Conservation (phyloP, 441 rosid species). For the Erodium texanum region DNA sequence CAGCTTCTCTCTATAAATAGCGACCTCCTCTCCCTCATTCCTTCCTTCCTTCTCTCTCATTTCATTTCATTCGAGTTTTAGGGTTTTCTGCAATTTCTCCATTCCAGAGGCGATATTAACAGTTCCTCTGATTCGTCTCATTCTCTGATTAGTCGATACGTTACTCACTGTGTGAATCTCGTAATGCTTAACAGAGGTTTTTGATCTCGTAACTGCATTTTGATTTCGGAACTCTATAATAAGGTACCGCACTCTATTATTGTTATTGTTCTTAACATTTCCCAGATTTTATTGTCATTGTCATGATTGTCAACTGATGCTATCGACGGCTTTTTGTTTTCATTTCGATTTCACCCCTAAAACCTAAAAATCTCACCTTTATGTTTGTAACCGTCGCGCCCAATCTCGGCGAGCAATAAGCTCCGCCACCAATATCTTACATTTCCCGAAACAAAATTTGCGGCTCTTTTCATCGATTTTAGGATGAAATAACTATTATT, state of each 20-base stretch:
- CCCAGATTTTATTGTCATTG: too few species aligned
- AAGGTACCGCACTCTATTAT: neutral
- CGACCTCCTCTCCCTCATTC: constrained; percentile 13
- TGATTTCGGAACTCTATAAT: neutral
- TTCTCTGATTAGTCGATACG: too few species aligned
- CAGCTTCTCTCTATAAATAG: constrained; percentile 48
- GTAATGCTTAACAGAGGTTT: too few species aligned
- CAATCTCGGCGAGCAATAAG: neutral
- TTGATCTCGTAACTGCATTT: neutral
- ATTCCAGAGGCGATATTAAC: too few species aligned
- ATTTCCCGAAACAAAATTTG: neutral
- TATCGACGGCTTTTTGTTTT: too few species aligned
- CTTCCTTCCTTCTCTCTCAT: constrained; percentile 18
- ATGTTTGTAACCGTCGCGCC: too few species aligned
- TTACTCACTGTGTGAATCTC: too few species aligned
- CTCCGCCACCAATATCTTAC: neutral
- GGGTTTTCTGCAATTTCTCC: neutral
- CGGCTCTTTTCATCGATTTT: too few species aligned
- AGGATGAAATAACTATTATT: too few species aligned
- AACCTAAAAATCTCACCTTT: neutral
- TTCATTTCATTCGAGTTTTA: constrained; percentile 11
- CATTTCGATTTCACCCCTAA: too few species aligned
- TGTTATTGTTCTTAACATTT: neutral
- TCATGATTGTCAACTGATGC: too few species aligned
- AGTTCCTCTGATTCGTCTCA: too few species aligned